Base-by-base conservation (phyloP, 2,329 filamentous ascomycete genomes). In the Mycosphaerella arachidis region DNA sequence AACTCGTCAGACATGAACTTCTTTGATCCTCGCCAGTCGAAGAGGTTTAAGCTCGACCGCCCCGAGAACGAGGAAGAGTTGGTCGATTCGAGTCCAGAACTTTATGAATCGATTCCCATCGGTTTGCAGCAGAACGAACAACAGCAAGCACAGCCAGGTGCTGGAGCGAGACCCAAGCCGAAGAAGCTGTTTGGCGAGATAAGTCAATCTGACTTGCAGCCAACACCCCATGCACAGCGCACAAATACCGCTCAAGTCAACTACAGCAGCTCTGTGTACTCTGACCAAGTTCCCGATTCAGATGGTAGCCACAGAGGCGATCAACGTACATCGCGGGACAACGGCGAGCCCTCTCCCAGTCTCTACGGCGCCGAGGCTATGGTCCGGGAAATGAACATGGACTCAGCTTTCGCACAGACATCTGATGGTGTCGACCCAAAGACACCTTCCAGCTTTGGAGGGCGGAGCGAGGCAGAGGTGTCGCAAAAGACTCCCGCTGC, bases 181-280 rank as follows among this genome's bases (percentile, higher is more conserved):
- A 58, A 63, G 16, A 82, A 81, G 53, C 74, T 87, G 6, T 87
- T 87, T 68, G 85, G 85, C 12, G 85, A 87, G 69, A 83, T 87
- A 63, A 81, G 80, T 10, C 73, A 78, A 30, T 84, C 83, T 20
- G 80, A 80, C 10, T 67, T 86, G 13, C 74, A 77, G 53, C 84
- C 79, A 67, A 84, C 84, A 16, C 79, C 20, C 9, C 37, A 59
- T 20, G 61, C 24, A 12, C 31, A 40, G 48, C 52, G 50, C 31
- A 52, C 54, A 18, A 55, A 40, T 20, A 27, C 58, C 16, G 56
- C 37, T 12, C 35, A 48, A 3, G 57, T 33, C 24, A 45, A 59
- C n/a, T 18, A 50, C 27, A 27, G 31, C 46, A 61, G 56, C 54
- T 58, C 58, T 43, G 35, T 37, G 10, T 48, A 43, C 12, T 59